Evolutionary conservation across 495 filamentous ascomycete species (phyloP).

Genomic region (Tricharina praecox): DNA sequence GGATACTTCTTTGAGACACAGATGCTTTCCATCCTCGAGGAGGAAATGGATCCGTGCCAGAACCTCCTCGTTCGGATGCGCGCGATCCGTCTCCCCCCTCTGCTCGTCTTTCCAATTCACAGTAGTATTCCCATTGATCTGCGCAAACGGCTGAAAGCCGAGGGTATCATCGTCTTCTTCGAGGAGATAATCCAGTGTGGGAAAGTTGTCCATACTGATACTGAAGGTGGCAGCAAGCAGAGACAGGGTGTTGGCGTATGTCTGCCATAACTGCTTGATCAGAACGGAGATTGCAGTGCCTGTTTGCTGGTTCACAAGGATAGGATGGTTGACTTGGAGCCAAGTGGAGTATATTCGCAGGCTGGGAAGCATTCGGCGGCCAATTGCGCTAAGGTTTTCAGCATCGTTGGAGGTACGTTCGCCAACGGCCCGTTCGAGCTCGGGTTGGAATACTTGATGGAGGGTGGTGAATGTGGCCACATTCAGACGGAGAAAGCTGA

Average conservation of each 20-base stretch:
- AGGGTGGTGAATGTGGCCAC: constrained; percentile 63
- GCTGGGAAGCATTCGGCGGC: constrained; percentile 48
- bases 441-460: constrained; percentile 51
- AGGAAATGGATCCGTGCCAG: constrained; percentile 50
- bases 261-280: constrained; percentile 52
- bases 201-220: constrained; percentile 27
- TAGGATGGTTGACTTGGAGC: constrained; percentile 40
- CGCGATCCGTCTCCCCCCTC: constrained; percentile 29
- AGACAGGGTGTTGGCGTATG: constrained; percentile 51
- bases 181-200: constrained; percentile 49
- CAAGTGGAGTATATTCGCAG: constrained; percentile 61
- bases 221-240: constrained; percentile 42
- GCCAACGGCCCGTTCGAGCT: constrained; percentile 41
- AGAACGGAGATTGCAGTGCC: constrained; percentile 41
- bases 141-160: constrained; percentile 48
- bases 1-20: constrained; percentile 38
- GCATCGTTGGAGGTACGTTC: constrained; percentile 33
- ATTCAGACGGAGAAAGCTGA: constrained; percentile 62
- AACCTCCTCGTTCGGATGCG: constrained; percentile 53
- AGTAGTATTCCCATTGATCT: constrained; percentile 22
- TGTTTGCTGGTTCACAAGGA: constrained; percentile 36
- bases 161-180: constrained; percentile 62
- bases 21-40: constrained; percentile 44
- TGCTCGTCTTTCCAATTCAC: constrained; percentile 2
- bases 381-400: constrained; percentile 44